Conservation (phyloP, 768 basidiomycete species). For the Lentinula sp. region DNA sequence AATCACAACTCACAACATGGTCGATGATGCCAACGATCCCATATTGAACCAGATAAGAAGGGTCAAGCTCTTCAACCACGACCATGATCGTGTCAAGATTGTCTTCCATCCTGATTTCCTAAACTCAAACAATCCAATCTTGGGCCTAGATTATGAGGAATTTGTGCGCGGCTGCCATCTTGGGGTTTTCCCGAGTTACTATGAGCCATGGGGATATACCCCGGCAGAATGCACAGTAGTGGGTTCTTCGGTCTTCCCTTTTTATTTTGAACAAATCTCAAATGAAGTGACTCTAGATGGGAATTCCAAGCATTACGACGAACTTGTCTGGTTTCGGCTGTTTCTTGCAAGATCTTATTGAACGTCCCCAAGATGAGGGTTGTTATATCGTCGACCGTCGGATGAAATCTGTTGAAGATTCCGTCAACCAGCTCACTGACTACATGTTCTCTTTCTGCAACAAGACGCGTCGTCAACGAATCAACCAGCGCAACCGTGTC, state of each 20-base stretch:
- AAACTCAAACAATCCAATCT: slow-evolving; percentile 95
- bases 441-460: slow-evolving; percentile 69
- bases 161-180: slow-evolving; percentile 98
- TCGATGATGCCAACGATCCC: slow-evolving; percentile 86
- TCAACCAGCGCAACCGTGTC: slow-evolving; percentile 98
- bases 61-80: slow-evolving; percentile 87
- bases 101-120: slow-evolving; percentile 98
- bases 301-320: slow-evolving; percentile 94
- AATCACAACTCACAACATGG: slow-evolving; percentile 98
- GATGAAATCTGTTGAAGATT: slow-evolving; percentile 84
- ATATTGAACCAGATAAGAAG: slow-evolving; percentile 93
- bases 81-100: slow-evolving; percentile 90
- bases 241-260: slow-evolving; percentile 22
- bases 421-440: slow-evolving; percentile 76
- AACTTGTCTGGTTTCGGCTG: slow-evolving; percentile 98
- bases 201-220: slow-evolving; percentile 95
- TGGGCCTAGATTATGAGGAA: slow-evolving; percentile 98
- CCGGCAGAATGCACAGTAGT: slow-evolving; percentile 99
- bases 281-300: slow-evolving; percentile 58
- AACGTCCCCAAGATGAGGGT: slow-evolving; percentile 89
- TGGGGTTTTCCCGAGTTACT: slow-evolving; percentile 97
- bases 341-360: slow-evolving; percentile 98
- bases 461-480: slow-evolving; percentile 92
- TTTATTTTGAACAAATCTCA: not conserved
- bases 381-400: slow-evolving; percentile 96